Evolutionary conservation across 345 rosid species (phyloP).

Genomic region (Moricandia moricandioides): DNA sequence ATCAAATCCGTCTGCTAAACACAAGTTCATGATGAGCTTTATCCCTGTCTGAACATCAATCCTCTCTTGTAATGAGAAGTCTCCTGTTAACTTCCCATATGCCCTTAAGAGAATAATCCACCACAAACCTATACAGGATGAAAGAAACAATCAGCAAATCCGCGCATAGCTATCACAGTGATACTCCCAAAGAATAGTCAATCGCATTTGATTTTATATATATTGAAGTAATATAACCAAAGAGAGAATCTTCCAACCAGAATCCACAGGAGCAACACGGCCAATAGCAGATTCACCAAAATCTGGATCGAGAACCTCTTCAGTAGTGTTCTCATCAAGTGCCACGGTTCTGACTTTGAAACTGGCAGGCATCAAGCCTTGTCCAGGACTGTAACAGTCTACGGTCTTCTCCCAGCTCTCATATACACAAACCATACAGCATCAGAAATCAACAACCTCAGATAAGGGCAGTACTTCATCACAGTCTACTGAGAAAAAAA

Average conservation of each 20-base stretch:
- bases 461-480: background rate
- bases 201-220: background rate
- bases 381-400: constrained; percentile 93
- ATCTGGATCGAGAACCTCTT: constrained; percentile 89
- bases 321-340: constrained; percentile 58
- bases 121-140: constrained; percentile 63
- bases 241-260: constrained; percentile 49
- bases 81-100: constrained; percentile 82
- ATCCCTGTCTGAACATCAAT: constrained; percentile 90
- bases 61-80: constrained; percentile 74
- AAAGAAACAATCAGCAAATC: constrained; percentile 7
- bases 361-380: constrained; percentile 93
- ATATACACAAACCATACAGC: background rate
- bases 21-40: constrained; percentile 66
- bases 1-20: constrained; percentile 84
- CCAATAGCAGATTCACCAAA: constrained; percentile 95
- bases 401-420: constrained; percentile 97
- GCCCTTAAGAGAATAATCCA: constrained; percentile 88
- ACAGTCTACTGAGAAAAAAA: background rate
- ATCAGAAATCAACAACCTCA: background rate
- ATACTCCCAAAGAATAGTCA: background rate
- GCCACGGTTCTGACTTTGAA: constrained; percentile 74
- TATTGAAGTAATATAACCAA: background rate
- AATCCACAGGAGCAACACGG: constrained; percentile 93
- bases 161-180: background rate